phyloP scores from a whole-genome alignment of 371 early-diverging fungal species.

The Apophysomyces elegans region DNA sequence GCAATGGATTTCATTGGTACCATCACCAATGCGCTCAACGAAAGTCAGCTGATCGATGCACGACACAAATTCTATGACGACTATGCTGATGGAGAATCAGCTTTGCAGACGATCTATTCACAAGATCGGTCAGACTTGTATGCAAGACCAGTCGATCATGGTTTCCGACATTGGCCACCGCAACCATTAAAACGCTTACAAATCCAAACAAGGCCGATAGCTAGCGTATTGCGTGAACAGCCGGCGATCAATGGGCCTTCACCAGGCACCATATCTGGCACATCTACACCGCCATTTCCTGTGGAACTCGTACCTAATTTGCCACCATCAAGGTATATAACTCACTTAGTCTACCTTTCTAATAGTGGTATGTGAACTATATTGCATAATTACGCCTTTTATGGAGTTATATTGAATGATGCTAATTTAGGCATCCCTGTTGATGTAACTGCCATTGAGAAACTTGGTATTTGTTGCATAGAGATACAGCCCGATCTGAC shows the following conservation, averaged over 20 bases:
- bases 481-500: slow-evolving; percentile 25
- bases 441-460: slow-evolving; percentile 58
- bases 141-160: slow-evolving; percentile 36
- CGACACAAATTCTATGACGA: slow-evolving; percentile 45
- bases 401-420: no score
- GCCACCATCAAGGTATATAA: slow-evolving; percentile 66
- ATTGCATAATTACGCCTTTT: no score
- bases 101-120: slow-evolving; percentile 11
- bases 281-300: slow-evolving; percentile 43
- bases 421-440: slow-evolving; percentile 42
- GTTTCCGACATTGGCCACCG: slow-evolving; percentile 39
- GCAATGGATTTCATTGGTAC: slow-evolving; percentile 75
- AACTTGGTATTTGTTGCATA: slow-evolving; percentile 66
- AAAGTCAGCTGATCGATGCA: slow-evolving; percentile 52
- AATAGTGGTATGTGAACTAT: slow-evolving; percentile 46
- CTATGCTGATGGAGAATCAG: slow-evolving; percentile 23
- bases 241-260: slow-evolving; percentile 6
- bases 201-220: slow-evolving; percentile 7
- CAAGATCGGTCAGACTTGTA: slow-evolving; percentile 16
- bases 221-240: slow-evolving; percentile 4
- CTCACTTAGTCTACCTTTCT: slow-evolving; percentile 69
- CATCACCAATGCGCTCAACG: slow-evolving; percentile 71
- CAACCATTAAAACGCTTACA: slow-evolving; percentile 16
- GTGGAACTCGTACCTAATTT: slow-evolving; percentile 43
- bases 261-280: slow-evolving; percentile 25